Evolutionary conservation across 305 asterid genomes (phyloP).

Genomic region (Fraxinus paxiana): DNA sequence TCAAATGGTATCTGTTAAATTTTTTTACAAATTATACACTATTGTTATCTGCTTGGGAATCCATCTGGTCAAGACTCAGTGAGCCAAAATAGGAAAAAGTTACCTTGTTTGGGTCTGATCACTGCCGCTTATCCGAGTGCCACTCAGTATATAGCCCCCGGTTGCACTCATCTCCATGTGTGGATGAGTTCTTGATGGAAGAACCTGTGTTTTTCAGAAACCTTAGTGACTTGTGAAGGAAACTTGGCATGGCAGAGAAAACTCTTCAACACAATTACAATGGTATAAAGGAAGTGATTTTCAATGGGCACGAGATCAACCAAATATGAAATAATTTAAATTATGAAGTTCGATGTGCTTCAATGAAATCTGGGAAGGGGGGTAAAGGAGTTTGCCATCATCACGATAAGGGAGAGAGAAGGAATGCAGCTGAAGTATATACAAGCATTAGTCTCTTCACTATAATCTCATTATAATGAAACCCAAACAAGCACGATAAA

Average conservation of each 20-base stretch:
- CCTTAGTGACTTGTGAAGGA: not conserved
- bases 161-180: conserved; percentile 93
- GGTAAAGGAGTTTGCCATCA: not conserved
- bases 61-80: not conserved
- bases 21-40: not conserved
- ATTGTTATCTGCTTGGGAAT: not conserved
- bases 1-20: not conserved
- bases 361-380: not conserved
- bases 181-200: conserved; percentile 90
- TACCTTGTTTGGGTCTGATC: conserved; percentile 27
- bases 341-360: not conserved
- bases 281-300: not conserved
- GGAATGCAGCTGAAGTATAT: not conserved
- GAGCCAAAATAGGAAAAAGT: not conserved
- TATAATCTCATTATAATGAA: not conserved
- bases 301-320: not conserved
- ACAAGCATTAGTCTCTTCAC: not conserved
- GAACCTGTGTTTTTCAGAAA: conserved; percentile 46
- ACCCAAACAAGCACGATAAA: not conserved
- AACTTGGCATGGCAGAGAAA: not conserved
- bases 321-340: not conserved
- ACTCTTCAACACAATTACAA: not conserved
- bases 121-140: conserved; percentile 48
- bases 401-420: not conserved
- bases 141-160: conserved; percentile 83